These are phyloP conservation scores for Diaporthe longicolla DNA, from an alignment of 2,329 filamentous ascomycete species.

Conservation along the genomic window DNA sequence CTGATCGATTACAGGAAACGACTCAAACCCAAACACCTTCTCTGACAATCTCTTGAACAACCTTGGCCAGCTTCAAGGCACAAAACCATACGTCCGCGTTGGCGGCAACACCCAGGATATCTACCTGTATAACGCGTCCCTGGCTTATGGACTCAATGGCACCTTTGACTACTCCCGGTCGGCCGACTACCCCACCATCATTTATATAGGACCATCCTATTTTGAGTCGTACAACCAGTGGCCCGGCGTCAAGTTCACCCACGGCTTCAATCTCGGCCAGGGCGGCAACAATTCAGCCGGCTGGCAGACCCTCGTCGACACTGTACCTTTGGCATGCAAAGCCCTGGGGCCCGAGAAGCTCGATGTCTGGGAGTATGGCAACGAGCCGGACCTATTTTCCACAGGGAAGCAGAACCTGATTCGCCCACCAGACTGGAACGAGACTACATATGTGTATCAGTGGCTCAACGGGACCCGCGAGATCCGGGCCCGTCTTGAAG, in stretches of 20 bases:
- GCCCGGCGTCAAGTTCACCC: conserved; percentile 68
- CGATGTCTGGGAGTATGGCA: conserved; percentile 74
- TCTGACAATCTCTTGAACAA: conserved; percentile 73
- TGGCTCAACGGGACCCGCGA: conserved; percentile 69
- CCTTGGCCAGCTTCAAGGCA: conserved; percentile 65
- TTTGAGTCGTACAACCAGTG: conserved; percentile 75
- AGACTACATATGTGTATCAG: conserved; percentile 68
- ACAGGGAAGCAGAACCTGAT: conserved; percentile 65
- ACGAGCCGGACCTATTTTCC: conserved; percentile 73
- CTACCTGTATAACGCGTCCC: conserved; percentile 69
- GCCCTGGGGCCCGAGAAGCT: conserved; percentile 65
- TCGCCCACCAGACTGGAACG: conserved; percentile 67
- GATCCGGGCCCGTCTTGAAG: conserved; percentile 61
- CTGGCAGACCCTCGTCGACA: conserved; percentile 66
- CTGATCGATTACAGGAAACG: conserved; percentile 66
- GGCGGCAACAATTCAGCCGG: conserved; percentile 65
- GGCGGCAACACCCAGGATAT: conserved; percentile 79
- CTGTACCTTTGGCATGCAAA: conserved; percentile 70
- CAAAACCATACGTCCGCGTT: conserved; percentile 72
- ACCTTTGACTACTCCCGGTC: conserved; percentile 65
- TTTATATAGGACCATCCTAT: conserved; percentile 72
- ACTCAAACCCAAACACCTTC: conserved; percentile 69
- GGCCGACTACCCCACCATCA: conserved; percentile 71
- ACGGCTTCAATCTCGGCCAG: conserved; percentile 73
- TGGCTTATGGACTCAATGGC: conserved; percentile 65